phyloP scores from a whole-genome alignment of 2,329 filamentous ascomycete genomes.

The Aspergillus niger region DNA sequence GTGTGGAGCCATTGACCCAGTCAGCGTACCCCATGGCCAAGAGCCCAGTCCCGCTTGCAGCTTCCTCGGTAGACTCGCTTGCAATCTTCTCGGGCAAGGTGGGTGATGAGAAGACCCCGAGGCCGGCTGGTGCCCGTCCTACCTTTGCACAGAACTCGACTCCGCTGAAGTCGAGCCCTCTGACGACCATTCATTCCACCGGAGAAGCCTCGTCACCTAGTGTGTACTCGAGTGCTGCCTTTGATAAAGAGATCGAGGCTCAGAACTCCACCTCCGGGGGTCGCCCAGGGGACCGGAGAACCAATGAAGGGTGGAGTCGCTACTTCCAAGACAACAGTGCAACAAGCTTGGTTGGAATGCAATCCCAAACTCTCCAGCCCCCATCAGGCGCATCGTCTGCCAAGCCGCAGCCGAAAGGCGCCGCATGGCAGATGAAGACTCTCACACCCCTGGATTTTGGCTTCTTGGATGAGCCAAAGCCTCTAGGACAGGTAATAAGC shows the following conservation, averaged over 20 bases:
- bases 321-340: constrained; percentile 48
- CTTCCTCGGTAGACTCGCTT: constrained; percentile 41
- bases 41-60: constrained; percentile 39
- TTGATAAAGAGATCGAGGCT: constrained; percentile 25
- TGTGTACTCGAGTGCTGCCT: constrained; percentile 22
- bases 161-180: constrained; percentile 27
- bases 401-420: constrained; percentile 41
- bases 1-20: constrained; percentile 46
- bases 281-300: constrained; percentile 42
- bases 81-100: constrained; percentile 44
- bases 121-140: constrained; percentile 22
- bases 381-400: constrained; percentile 23
- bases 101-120: constrained; percentile 36
- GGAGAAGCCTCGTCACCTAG: constrained; percentile 25
- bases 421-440: constrained; percentile 44
- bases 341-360: constrained; percentile 27
- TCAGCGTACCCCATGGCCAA: constrained; percentile 49
- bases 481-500: constrained; percentile 42
- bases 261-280: constrained; percentile 18
- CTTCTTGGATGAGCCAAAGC: constrained; percentile 41
- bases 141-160: constrained; percentile 24
- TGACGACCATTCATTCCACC: constrained; percentile 35
- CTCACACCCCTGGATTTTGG: constrained; percentile 40
- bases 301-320: constrained; percentile 52
- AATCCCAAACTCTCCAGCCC: constrained; percentile 25